These are phyloP conservation scores for Geranium rotundifolium DNA, from an alignment of 345 rosid genomes.

Conservation along the genomic window DNA sequence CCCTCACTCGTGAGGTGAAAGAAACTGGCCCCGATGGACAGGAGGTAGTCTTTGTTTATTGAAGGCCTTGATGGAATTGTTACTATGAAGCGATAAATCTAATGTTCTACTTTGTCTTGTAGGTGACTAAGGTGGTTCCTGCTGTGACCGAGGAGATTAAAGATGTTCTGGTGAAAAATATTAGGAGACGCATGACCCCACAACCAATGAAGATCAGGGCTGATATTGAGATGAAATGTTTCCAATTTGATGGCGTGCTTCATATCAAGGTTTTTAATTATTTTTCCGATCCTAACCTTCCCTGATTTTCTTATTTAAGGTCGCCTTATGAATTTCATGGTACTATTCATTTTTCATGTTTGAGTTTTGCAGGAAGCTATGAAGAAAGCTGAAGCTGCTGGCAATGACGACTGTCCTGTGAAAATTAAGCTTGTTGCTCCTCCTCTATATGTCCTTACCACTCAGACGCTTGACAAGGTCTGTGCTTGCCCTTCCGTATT, in stretches of 20 bases:
- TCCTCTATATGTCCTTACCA: constrained; percentile 93
- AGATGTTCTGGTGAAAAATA: constrained; percentile 73
- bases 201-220: constrained; percentile 93
- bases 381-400: constrained; percentile 93
- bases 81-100: constrained; percentile 6
- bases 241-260: constrained; percentile 94
- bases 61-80: background rate
- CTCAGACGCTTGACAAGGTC: constrained; percentile 98
- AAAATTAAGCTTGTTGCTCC: constrained; percentile 95
- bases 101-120: background rate
- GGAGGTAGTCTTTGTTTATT: constrained; percentile 39
- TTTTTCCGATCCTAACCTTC: background rate
- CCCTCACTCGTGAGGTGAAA: constrained; percentile 77
- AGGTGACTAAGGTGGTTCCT: constrained; percentile 74
- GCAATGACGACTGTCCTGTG: constrained; percentile 85
- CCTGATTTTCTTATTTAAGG: background rate
- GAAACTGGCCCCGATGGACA: constrained; percentile 82
- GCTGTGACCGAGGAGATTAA: constrained; percentile 84
- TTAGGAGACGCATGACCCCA: constrained; percentile 96
- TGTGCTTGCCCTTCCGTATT: background rate
- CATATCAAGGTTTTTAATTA: constrained; percentile 72
- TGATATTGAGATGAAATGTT: constrained; percentile 94
- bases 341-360: background rate
- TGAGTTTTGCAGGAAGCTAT: constrained; percentile 66
- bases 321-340: too few relatives aligned